A percentile compares a stretch with the other conserved stretches of the same genome.
Conservation (phyloP, 2,329 filamentous ascomycete species). For the Aspergillus persii region DNA sequence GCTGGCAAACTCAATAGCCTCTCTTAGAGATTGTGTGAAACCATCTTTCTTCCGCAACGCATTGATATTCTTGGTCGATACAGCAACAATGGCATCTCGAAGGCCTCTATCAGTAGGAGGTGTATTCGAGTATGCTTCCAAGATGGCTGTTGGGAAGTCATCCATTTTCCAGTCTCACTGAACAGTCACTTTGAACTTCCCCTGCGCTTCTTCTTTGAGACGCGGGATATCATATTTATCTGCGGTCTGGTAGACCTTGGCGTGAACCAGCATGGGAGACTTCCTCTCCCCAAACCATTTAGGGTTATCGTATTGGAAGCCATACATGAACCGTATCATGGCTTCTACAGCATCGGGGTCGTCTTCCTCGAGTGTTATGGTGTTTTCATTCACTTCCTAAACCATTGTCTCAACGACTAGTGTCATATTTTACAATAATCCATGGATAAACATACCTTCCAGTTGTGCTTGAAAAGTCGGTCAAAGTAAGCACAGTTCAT, state of each 20-base stretch:
- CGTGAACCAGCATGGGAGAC: conserved; percentile 23
- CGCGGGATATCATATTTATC: conserved; percentile 24
- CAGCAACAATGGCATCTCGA: conserved; percentile 8
- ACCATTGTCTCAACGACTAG: not conserved
- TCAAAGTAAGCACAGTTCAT: not conserved
- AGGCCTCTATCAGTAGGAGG: conserved; percentile 7
- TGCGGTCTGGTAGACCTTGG: conserved; percentile 23
- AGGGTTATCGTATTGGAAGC: conserved; percentile 20
- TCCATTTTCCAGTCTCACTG: conserved; percentile 20
- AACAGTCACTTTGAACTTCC: conserved; percentile 15
- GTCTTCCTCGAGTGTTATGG: conserved; percentile 17
- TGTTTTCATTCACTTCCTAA: not conserved
- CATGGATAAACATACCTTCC: not conserved
- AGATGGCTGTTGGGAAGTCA: conserved; percentile 16
- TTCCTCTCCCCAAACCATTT: not conserved
- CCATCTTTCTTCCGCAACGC: conserved; percentile 5
- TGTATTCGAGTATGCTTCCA: conserved; percentile 7
- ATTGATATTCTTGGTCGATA: conserved; percentile 5
- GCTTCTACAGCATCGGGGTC: conserved; percentile 20
- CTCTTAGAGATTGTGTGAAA: conserved; percentile 8
- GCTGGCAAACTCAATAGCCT: conserved; percentile 4
- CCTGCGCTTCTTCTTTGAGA: conserved; percentile 20
- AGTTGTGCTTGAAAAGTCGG: not conserved
- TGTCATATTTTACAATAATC: not conserved
- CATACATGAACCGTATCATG: conserved; percentile 28